These are phyloP conservation scores for Sclerotinia borealis DNA, from an alignment of 2,329 filamentous ascomycete species.

Conservation along the genomic window DNA sequence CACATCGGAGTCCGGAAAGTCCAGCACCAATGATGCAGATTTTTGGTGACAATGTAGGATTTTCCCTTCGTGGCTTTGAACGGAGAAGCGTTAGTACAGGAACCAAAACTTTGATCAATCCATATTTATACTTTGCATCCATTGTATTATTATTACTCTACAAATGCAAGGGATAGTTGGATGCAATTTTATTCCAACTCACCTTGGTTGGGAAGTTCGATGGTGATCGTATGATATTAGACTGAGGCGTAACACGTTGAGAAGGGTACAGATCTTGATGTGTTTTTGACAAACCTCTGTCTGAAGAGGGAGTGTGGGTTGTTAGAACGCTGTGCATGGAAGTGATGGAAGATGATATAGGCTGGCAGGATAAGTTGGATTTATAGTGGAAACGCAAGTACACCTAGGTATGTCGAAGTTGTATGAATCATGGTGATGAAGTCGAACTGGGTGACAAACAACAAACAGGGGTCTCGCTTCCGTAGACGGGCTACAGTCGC, in stretches of 20 bases:
- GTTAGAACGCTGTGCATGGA: constrained; percentile 20
- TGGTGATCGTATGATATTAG: background rate
- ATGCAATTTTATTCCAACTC: background rate
- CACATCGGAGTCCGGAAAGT: constrained; percentile 49
- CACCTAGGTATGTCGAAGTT: background rate
- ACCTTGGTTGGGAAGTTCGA: background rate
- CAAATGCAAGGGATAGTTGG: background rate
- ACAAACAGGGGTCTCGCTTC: background rate
- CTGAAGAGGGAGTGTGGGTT: constrained; percentile 24
- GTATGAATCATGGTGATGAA: background rate
- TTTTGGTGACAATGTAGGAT: background rate
- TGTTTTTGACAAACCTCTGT: constrained; percentile 21
- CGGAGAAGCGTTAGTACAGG: background rate
- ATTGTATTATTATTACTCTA: background rate
- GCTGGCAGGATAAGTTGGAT: background rate
- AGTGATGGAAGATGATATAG: background rate
- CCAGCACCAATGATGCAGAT: constrained; percentile 49
- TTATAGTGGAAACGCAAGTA: background rate
- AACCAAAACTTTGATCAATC: too few species aligned
- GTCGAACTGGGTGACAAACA: background rate
- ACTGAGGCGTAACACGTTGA: background rate
- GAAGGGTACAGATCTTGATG: constrained; percentile 25
- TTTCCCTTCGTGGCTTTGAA: background rate
- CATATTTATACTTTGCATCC: background rate
- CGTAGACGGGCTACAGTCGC: background rate